These are phyloP conservation scores for Metahyphopichia silvanorum DNA, from an alignment of 805 yeast genomes.

Conservation along the genomic window DNA sequence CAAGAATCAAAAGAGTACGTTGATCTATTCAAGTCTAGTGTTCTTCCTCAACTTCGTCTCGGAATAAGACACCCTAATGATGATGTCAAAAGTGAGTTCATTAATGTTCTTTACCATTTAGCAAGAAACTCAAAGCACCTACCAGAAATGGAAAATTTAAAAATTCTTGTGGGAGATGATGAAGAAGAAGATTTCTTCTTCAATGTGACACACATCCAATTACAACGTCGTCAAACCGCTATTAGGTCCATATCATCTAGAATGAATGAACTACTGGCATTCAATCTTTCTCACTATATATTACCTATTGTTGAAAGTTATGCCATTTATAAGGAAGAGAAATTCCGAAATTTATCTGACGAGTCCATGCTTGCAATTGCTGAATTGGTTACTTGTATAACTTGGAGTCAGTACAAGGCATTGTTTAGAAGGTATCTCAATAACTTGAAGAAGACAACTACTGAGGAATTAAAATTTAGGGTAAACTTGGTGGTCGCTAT, in stretches of 20 bases:
- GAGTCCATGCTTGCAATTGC: slow-evolving; percentile 67
- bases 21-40: slow-evolving; percentile 44
- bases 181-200: slow-evolving; percentile 80
- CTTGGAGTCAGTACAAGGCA: slow-evolving; percentile 81
- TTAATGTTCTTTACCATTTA: slow-evolving; percentile 61
- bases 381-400: slow-evolving; percentile 50
- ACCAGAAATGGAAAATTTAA: slow-evolving; percentile 63
- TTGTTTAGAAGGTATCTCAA: slow-evolving; percentile 65
- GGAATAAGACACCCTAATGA: slow-evolving; percentile 65
- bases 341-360: slow-evolving; percentile 56
- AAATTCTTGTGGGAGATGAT: slow-evolving; percentile 60
- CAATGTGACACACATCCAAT: slow-evolving; percentile 79
- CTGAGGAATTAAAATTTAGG: slow-evolving; percentile 50
- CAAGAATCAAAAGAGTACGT: slow-evolving; percentile 26
- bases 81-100: slow-evolving; percentile 66
- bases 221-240: slow-evolving; percentile 84
- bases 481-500: slow-evolving; percentile 58
- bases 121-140: slow-evolving; percentile 45
- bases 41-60: slow-evolving; percentile 62
- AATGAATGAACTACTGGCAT: slow-evolving; percentile 45
- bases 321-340: slow-evolving; percentile 57
- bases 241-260: slow-evolving; percentile 57
- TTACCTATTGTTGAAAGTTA: slow-evolving; percentile 84
- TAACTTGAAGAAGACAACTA: slow-evolving; percentile 32
- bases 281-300: slow-evolving; percentile 71